Conservation (phyloP, 176 grass and related monocot species). For the Phyllostachys edulis region DNA sequence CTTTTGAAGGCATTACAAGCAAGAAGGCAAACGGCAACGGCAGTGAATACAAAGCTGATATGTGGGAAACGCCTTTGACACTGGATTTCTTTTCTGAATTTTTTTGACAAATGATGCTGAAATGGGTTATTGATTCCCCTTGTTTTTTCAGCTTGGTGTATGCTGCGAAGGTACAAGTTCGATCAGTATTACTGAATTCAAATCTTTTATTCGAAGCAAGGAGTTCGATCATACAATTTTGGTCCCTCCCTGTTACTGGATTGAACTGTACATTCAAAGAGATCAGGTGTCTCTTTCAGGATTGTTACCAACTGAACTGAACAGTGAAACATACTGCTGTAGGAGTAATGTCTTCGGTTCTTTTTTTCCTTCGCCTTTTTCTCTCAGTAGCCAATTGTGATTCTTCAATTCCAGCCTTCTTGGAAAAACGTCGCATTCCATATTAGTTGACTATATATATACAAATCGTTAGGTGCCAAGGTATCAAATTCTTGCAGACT, state of each 20-base stretch:
- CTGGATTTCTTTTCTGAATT: neutral
- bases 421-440: conserved; percentile 11
- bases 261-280: neutral
- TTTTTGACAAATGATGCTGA: conserved; percentile 23
- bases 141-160: neutral
- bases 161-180: neutral
- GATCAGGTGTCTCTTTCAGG: neutral
- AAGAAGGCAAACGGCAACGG: neutral
- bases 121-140: conserved; percentile 7
- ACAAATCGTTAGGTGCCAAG: neutral
- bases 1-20: neutral
- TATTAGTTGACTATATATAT: neutral
- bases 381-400: neutral
- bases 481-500: neutral
- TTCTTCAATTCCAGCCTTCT: neutral
- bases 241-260: neutral
- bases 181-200: neutral
- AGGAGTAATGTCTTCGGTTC: neutral
- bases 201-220: neutral
- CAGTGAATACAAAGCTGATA: neutral
- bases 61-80: conserved; percentile 35
- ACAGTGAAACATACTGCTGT: neutral
- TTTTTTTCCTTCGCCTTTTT: neutral
- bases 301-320: neutral
- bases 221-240: neutral